Percentiles rank a stretch among this genome's conserved stretches.
Conservation (phyloP, 495 filamentous ascomycete species). For the Xeromyces bisporus region DNA sequence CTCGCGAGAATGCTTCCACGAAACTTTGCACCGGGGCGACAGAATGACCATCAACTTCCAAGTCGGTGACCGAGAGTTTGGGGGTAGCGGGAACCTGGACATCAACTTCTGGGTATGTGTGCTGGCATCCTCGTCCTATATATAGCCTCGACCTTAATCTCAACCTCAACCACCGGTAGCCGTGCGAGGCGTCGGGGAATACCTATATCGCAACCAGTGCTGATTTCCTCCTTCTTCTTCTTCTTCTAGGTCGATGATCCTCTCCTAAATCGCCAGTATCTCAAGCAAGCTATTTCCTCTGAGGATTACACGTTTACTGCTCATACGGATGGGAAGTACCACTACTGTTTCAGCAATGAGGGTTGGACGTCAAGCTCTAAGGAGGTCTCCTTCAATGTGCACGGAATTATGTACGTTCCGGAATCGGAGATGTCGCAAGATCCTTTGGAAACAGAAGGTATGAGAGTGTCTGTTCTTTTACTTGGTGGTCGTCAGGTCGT, state of each 20-base stretch:
- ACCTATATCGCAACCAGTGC: too few relatives aligned
- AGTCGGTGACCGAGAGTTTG: conserved; percentile 93
- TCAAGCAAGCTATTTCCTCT: conserved; percentile 62
- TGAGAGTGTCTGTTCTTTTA: neutral
- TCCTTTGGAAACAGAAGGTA: conserved; percentile 81
- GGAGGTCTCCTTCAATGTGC: conserved; percentile 97
- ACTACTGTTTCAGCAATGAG: conserved; percentile 99
- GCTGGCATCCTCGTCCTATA: too few relatives aligned
- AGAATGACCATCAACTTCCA: conserved; percentile 98
- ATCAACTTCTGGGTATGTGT: conserved; percentile 97
- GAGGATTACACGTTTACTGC: conserved; percentile 91
- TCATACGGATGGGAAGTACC: conserved; percentile 66
- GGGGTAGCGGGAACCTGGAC: conserved; percentile 83
- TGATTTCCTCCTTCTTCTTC: conserved; percentile 6
- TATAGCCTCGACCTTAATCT: too few relatives aligned
- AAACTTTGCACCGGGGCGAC: conserved; percentile 79
- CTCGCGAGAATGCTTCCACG: conserved; percentile 93
- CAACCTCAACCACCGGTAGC: too few relatives aligned
- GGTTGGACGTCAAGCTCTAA: conserved; percentile 82
- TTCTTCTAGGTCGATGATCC: conserved; percentile 61
- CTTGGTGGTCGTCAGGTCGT: too few relatives aligned
- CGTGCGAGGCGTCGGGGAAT: too few relatives aligned
- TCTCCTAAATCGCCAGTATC: conserved; percentile 49
- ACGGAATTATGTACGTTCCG: conserved; percentile 93
- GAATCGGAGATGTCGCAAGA: conserved; percentile 72